A percentile compares a stretch with the other conserved stretches of the same genome.
Conservation (phyloP, 768 basidiomycete species). For the Auricularia cornea region DNA sequence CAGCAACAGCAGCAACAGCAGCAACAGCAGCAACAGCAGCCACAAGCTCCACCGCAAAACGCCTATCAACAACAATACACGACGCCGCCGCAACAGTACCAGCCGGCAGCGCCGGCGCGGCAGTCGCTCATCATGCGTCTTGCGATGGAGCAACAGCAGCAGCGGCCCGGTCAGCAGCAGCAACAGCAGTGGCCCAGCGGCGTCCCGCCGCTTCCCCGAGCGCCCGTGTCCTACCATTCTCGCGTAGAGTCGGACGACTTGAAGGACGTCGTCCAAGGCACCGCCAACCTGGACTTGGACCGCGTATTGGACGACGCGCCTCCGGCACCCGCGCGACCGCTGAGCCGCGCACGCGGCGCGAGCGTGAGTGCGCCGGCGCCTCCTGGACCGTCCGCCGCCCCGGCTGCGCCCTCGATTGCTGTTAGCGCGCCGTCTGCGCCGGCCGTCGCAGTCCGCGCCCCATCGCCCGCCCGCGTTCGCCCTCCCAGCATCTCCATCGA, state of each 20-base stretch:
- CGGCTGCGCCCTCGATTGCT: slow-evolving; percentile 20
- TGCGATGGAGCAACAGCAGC: neutral
- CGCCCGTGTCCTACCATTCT: neutral
- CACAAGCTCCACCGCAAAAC: neutral
- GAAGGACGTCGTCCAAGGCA: neutral
- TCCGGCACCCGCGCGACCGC: neutral
- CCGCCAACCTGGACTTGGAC: neutral
- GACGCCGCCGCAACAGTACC: neutral
- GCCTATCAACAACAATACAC: neutral
- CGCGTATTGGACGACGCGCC: slow-evolving; percentile 1
- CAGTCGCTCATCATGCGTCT: neutral
- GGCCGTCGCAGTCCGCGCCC: slow-evolving; percentile 11
- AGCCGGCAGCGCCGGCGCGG: neutral
- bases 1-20: neutral
- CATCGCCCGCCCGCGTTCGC: slow-evolving; percentile 18
- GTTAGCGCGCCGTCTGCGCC: slow-evolving; percentile 12
- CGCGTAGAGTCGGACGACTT: neutral
- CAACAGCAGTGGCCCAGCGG: neutral
- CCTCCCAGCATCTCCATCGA: slow-evolving; percentile 5
- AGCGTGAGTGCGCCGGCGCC: neutral
- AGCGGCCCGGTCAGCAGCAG: neutral
- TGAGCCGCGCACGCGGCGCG: neutral
- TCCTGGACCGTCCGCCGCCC: slow-evolving; percentile 5
- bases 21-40: neutral
- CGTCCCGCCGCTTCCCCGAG: neutral